Evolutionary conservation across 73 alveolate species (phyloP).

Genomic region (Urostyla sp.): DNA sequence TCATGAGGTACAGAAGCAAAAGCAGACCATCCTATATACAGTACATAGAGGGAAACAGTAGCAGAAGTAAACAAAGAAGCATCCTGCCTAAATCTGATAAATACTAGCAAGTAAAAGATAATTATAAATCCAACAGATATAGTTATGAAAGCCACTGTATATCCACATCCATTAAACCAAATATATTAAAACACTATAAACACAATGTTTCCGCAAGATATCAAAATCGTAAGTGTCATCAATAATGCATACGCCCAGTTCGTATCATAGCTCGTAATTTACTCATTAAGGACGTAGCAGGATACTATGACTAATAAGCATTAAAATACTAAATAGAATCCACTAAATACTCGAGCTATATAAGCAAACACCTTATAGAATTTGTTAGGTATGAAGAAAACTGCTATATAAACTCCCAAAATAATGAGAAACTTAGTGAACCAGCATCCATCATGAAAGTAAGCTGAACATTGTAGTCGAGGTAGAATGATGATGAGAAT

Average conservation of each 20-base stretch:
- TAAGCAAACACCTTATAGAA: slow-evolving; percentile 79
- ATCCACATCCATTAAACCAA: slow-evolving; percentile 44
- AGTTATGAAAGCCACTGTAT: background rate
- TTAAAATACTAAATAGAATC: slow-evolving; percentile 58
- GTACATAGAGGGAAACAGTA: background rate
- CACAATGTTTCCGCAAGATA: slow-evolving; percentile 5
- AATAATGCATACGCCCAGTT: no score
- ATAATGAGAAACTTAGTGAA: slow-evolving; percentile 50
- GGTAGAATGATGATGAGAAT: slow-evolving; percentile 60
- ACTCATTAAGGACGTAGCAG: slow-evolving; percentile 55
- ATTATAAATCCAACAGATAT: slow-evolving; percentile 3
- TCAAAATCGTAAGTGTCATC: background rate
- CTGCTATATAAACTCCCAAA: slow-evolving; percentile 55
- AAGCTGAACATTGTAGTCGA: slow-evolving; percentile 60
- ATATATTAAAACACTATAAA: slow-evolving; percentile 13
- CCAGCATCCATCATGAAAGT: slow-evolving; percentile 86
- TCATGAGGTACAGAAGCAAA: slow-evolving; percentile 58
- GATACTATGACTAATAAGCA: slow-evolving; percentile 58
- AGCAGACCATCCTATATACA: slow-evolving; percentile 40
- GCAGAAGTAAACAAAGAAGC: slow-evolving; percentile 38
- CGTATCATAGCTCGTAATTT: background rate
- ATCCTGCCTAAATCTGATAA: slow-evolving; percentile 31
- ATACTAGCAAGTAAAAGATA: background rate
- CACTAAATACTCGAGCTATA: slow-evolving; percentile 49
- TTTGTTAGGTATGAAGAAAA: slow-evolving; percentile 74